Base-by-base conservation (phyloP, 768 basidiomycete genomes). In the Daedaleopsis sinensis region DNA sequence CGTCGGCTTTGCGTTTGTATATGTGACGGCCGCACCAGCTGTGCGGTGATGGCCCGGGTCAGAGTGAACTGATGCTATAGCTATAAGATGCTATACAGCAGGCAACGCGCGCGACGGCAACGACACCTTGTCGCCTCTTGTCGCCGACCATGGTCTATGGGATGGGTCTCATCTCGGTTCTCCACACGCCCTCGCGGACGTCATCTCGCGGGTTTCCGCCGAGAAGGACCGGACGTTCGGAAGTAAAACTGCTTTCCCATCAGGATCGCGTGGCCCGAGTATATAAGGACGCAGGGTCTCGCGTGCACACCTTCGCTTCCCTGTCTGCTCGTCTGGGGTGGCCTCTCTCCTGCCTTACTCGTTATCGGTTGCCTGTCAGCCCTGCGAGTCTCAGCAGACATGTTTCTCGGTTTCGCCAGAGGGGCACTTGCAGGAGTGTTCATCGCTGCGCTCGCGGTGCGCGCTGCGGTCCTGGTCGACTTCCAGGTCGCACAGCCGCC, bases 401-500 rank as follows among this genome's bases (percentile, higher is more conserved):
- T 39, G 32, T 58, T 15, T 11, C 11, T 27, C 38, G 8, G 10
- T 21, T 39, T 21, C 35, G 24, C 19, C 39, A 57, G 23, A 19
- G 32, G 36, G 24, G 57, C 56, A 21, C 57, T 52, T 16, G 39
- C 48, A 0, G 55, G n/a, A 12, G 23, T 64, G 19, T 7, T 51
- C 43, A 47, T 59, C 36, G 54, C 58, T 16, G 46, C 54, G 19
- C 24, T 49, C 24, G 51, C 52, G 16, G 55, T 54, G 13, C 58
- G 54, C 43, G 62, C 58, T 7, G 58, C 58, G n/a, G 62, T 64
- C 27, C 72, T 82, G n/a, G 78, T 81, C 43, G 77, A 84, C 70
- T 92, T 92, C 69, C 89, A 91, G 70, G 88, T 92, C 56, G 78
- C 86, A 11, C 85, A 91, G 64, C 89, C 91, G 5, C 88, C 87